phyloP scores from a whole-genome alignment of 352 stramenopile genomes.

The Phytophthora macrochlamydospora region DNA sequence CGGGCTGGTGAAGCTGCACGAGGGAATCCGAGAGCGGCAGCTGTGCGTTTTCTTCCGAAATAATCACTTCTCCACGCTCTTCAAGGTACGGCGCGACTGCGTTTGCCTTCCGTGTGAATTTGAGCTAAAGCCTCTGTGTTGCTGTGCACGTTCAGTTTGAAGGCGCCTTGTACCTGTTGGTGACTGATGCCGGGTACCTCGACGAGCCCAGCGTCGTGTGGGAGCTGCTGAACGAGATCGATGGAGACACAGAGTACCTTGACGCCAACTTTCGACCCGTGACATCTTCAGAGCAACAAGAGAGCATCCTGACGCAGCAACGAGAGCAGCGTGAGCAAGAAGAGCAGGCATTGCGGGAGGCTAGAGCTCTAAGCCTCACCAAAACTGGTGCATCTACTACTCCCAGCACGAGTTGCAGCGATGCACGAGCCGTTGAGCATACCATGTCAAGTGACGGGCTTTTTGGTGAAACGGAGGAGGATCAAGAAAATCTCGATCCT shows the following conservation, averaged over 20 bases:
- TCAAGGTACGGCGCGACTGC: slow-evolving; percentile 70
- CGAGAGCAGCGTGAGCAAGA: slow-evolving; percentile 44
- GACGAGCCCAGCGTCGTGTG: slow-evolving; percentile 93
- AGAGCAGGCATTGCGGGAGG: slow-evolving; percentile 23
- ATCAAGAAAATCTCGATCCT: slow-evolving; percentile 38
- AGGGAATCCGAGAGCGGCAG: slow-evolving; percentile 89
- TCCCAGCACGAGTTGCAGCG: not conserved
- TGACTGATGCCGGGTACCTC: slow-evolving; percentile 97
- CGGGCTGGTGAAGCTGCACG: slow-evolving; percentile 92
- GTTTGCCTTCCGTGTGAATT: not conserved
- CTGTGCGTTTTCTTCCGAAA: slow-evolving; percentile 98
- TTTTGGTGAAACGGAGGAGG: slow-evolving; percentile 12
- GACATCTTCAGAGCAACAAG: slow-evolving; percentile 69
- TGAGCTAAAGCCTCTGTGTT: slow-evolving; percentile 6
- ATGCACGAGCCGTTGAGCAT: slow-evolving; percentile 18
- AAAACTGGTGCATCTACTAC: slow-evolving; percentile 1
- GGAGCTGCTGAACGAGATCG: slow-evolving; percentile 94
- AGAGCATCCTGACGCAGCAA: slow-evolving; percentile 68
- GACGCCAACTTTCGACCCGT: slow-evolving; percentile 69
- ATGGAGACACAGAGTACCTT: slow-evolving; percentile 83
- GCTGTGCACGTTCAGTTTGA: slow-evolving; percentile 66
- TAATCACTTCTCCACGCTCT: slow-evolving; percentile 98
- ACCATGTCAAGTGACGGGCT: slow-evolving; percentile 16
- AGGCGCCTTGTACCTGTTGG: slow-evolving; percentile 94
- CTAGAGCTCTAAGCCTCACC: slow-evolving; percentile 21